Conservation (phyloP, 306 rosid genomes). For the Neltuma alba region DNA sequence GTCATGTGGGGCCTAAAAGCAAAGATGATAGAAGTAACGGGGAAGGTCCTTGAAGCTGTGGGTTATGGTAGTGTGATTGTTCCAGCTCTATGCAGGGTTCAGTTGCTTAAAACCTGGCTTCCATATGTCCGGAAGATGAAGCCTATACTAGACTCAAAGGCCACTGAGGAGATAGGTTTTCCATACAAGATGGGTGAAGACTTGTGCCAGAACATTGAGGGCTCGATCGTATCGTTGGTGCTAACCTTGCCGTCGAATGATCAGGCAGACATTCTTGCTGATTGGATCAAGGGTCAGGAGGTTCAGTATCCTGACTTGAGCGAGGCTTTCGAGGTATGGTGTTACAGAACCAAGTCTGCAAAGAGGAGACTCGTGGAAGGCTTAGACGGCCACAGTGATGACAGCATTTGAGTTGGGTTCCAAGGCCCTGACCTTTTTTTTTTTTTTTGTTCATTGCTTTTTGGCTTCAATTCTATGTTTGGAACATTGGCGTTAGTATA, state of each 20-base stretch:
- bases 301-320: conserved; percentile 79
- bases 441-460: neutral
- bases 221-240: conserved; percentile 73
- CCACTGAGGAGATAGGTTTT: conserved; percentile 54
- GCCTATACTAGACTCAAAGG: conserved; percentile 71
- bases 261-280: conserved; percentile 90
- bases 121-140: conserved; percentile 90
- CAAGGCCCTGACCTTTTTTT: neutral
- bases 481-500: neutral
- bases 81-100: conserved; percentile 64
- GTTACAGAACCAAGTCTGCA: conserved; percentile 90
- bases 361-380: conserved; percentile 82
- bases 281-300: conserved; percentile 70
- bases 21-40: conserved; percentile 77
- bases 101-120: conserved; percentile 76
- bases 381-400: conserved; percentile 46
- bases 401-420: conserved; percentile 40
- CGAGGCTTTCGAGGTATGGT: conserved; percentile 96
- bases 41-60: conserved; percentile 92
- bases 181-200: conserved; percentile 75
- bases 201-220: conserved; percentile 79
- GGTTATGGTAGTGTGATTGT: conserved; percentile 87
- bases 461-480: neutral
- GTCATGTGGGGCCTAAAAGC: conserved; percentile 84
- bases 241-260: conserved; percentile 85